phyloP scores from a whole-genome alignment of 768 basidiomycete species.

The Auriscalpium orientale region DNA sequence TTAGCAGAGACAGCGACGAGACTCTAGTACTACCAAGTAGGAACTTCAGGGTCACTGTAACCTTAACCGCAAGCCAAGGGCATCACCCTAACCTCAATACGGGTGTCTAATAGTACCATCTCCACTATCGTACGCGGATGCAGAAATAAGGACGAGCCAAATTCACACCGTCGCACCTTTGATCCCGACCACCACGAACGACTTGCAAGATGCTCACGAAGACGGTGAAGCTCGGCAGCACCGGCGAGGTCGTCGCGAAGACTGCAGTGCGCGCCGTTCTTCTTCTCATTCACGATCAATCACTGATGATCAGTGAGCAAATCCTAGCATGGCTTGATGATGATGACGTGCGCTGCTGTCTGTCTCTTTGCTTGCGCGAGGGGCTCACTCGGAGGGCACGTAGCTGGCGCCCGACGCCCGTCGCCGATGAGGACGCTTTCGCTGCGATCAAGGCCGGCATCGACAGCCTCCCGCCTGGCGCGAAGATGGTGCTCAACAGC shows the following conservation, averaged over 20 bases:
- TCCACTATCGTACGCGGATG: too few species aligned
- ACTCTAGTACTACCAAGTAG: too few species aligned
- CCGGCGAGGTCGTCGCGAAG: slow-evolving; percentile 29
- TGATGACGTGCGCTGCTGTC: slow-evolving; percentile 38
- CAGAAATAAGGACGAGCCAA: too few species aligned
- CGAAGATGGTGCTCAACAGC: slow-evolving; percentile 45
- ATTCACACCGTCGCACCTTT: too few species aligned
- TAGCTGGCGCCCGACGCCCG: slow-evolving; percentile 33
- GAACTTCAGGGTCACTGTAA: too few species aligned
- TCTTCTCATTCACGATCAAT: background rate
- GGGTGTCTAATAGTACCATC: too few species aligned
- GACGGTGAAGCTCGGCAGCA: slow-evolving; percentile 30
- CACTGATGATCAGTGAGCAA: too few species aligned
- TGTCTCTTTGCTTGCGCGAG: background rate
- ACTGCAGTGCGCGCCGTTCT: slow-evolving; percentile 26
- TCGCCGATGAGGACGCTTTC: slow-evolving; percentile 54
- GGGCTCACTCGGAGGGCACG: background rate
- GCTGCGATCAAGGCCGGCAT: slow-evolving; percentile 50
- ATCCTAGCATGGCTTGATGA: slow-evolving; percentile 43
- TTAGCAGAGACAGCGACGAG: too few species aligned
- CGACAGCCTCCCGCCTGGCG: slow-evolving; percentile 33
- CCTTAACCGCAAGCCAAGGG: too few species aligned
- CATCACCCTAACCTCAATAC: too few species aligned
- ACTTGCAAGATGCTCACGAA: slow-evolving; percentile 19
- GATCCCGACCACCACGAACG: too few species aligned